Percentiles rank a stretch among this genome's conserved stretches.
Conservation (phyloP, 2,329 filamentous ascomycete species). For the Apiospora marii region DNA sequence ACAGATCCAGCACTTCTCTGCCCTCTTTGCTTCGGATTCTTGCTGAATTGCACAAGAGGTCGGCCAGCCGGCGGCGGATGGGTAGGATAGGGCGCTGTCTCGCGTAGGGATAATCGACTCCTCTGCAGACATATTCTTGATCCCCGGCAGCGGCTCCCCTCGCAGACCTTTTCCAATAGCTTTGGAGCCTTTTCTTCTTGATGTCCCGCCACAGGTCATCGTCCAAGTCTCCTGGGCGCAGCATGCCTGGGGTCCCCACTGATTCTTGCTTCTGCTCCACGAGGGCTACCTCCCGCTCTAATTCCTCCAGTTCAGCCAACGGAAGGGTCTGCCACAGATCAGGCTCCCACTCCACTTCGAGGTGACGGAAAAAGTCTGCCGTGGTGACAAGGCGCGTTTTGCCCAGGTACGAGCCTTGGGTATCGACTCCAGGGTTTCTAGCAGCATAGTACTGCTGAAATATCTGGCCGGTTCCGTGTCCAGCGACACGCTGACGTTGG, state of each 20-base stretch:
- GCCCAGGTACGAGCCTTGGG: neutral
- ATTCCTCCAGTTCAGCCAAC: neutral
- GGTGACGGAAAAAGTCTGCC: neutral
- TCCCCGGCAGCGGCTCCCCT: neutral
- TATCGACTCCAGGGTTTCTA: neutral
- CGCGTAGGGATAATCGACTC: neutral
- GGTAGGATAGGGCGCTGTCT: slow-evolving; percentile 9
- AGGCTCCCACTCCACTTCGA: neutral
- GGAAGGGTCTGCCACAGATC: slow-evolving; percentile 6
- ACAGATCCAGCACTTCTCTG: neutral
- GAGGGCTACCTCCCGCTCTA: neutral
- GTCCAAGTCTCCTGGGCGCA: neutral
- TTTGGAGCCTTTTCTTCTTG: neutral
- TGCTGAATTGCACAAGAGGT: neutral
- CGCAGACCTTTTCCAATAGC: neutral
- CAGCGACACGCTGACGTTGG: neutral
- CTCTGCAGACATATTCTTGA: neutral
- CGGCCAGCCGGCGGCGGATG: neutral
- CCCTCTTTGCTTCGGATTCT: neutral
- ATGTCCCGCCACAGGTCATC: neutral
- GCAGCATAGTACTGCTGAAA: neutral
- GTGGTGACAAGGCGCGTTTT: neutral
- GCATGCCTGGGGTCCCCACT: neutral
- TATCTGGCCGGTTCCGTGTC: neutral
- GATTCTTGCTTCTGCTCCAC: neutral